Conservation (phyloP, 1,284 basidiomycete genomes). For the Pyrrhoderma noxium region DNA sequence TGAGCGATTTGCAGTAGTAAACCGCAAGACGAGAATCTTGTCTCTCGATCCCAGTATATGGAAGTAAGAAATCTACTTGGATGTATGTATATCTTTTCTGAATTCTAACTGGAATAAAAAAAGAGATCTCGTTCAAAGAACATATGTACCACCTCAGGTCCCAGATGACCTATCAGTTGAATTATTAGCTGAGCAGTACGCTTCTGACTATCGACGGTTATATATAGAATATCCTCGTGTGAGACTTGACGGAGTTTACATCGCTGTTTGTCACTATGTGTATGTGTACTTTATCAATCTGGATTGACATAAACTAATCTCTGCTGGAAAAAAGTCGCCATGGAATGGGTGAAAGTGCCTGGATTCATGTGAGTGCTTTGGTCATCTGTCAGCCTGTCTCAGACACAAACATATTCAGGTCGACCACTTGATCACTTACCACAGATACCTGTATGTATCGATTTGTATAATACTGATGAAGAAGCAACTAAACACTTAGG, state of each 20-base stretch:
- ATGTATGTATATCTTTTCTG: constrained; percentile 12
- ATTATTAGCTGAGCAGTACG: constrained; percentile 44
- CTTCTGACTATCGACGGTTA: constrained; percentile 62
- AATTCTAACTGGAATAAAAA: constrained; percentile 3
- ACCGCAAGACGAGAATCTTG: constrained; percentile 65
- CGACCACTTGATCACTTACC: constrained; percentile 73
- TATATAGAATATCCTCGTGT: constrained; percentile 79
- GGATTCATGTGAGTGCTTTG: constrained; percentile 63
- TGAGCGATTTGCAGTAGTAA: constrained; percentile 68
- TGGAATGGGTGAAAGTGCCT: constrained; percentile 72
- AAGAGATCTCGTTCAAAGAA: constrained; percentile 45
- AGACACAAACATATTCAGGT: constrained; percentile 35
- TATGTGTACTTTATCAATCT: constrained; percentile 30
- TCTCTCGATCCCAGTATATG: constrained; percentile 64
- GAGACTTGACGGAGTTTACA: constrained; percentile 82
- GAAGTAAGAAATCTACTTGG: constrained; percentile 48
- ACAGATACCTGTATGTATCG: constrained; percentile 65
- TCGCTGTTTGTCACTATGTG: constrained; percentile 84
- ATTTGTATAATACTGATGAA: background rate
- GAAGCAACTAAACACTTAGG: background rate
- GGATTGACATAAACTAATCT: constrained; percentile 9
- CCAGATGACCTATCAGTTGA: constrained; percentile 38
- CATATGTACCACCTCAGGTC: constrained; percentile 72
- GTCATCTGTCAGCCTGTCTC: no score
- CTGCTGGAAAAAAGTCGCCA: constrained; percentile 50